phyloP scores from a whole-genome alignment of 345 rosid genomes.

The Garcia nutans region DNA sequence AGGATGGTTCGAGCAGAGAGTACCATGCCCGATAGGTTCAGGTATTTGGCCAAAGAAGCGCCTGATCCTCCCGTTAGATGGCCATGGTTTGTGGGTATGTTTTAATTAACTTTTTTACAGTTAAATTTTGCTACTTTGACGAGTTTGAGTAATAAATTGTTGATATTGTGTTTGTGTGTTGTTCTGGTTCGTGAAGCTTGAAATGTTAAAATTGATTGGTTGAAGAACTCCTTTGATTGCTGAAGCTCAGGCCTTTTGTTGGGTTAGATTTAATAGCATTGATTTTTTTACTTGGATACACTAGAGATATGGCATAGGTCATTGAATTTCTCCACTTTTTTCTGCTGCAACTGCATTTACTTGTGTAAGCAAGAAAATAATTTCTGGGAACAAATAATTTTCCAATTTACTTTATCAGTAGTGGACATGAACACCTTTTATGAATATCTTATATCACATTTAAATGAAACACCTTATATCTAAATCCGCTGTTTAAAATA shows the following conservation, averaged over 20 bases:
- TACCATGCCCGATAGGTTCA: conserved; percentile 86
- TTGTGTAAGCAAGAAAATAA: not conserved
- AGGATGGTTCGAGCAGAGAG: conserved; percentile 60
- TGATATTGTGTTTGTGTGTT: not conserved
- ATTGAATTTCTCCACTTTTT: not conserved
- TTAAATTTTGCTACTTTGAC: not conserved
- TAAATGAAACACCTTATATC: not conserved
- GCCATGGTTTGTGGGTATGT: conserved; percentile 87
- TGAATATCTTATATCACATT: too few relatives aligned
- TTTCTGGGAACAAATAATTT: not conserved
- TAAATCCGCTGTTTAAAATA: not conserved
- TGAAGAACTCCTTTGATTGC: not conserved
- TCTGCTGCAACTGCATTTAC: not conserved
- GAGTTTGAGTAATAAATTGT: not conserved
- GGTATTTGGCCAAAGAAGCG: conserved; percentile 77
- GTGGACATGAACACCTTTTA: not conserved
- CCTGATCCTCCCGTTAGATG: conserved; percentile 64
- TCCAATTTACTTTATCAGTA: too few relatives aligned
- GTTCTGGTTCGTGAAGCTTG: not conserved
- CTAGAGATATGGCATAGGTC: not conserved
- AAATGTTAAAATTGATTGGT: not conserved
- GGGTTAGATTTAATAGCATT: not conserved
- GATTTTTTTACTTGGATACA: not conserved
- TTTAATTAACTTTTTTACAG: not conserved
- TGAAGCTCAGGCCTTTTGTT: not conserved